Percentiles rank a stretch among this genome's conserved stretches.
phyloP scores from a whole-genome alignment of 495 filamentous ascomycete species.

The Annulohypoxylon nitens region DNA sequence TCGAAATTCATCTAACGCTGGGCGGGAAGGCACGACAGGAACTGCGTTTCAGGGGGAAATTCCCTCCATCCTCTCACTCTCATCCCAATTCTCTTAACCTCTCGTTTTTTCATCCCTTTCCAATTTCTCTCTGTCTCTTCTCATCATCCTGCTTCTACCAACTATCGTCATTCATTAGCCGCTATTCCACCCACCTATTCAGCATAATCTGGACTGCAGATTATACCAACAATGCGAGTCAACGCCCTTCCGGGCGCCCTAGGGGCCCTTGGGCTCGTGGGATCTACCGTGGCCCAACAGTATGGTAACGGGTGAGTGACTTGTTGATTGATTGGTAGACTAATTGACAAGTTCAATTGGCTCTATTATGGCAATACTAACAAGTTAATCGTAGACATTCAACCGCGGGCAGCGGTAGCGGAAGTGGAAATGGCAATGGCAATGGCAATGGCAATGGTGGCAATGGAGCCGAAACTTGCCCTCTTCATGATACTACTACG shows the following conservation, averaged over 20 bases:
- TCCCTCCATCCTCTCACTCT: slow-evolving; percentile 2
- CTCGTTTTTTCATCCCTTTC: slow-evolving; percentile 18
- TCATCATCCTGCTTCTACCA: slow-evolving; percentile 30
- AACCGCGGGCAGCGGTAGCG: slow-evolving; percentile 26
- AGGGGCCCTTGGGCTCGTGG: slow-evolving; percentile 42
- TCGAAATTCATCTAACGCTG: neutral
- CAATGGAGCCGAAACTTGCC: slow-evolving; percentile 42
- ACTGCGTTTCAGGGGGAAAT: slow-evolving; percentile 31
- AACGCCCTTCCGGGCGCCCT: slow-evolving; percentile 47
- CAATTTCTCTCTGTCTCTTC: slow-evolving; percentile 22
- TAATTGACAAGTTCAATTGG: neutral
- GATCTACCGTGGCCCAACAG: slow-evolving; percentile 46
- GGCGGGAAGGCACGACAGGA: slow-evolving; percentile 32
- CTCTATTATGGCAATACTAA: slow-evolving; percentile 15
- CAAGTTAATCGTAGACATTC: slow-evolving; percentile 22
- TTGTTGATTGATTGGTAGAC: neutral
- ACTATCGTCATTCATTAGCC: slow-evolving; percentile 42
- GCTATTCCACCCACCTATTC: slow-evolving; percentile 26
- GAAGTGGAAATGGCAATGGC: slow-evolving; percentile 19
- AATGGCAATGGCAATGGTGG: slow-evolving; percentile 26
- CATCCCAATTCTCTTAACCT: slow-evolving; percentile 10
- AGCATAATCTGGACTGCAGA: slow-evolving; percentile 32
- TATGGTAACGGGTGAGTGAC: slow-evolving; percentile 48
- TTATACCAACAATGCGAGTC: slow-evolving; percentile 42
- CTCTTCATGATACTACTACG: slow-evolving; percentile 49